phyloP scores from a whole-genome alignment of 208 protist genomes.

The Phytomonas sp. region DNA sequence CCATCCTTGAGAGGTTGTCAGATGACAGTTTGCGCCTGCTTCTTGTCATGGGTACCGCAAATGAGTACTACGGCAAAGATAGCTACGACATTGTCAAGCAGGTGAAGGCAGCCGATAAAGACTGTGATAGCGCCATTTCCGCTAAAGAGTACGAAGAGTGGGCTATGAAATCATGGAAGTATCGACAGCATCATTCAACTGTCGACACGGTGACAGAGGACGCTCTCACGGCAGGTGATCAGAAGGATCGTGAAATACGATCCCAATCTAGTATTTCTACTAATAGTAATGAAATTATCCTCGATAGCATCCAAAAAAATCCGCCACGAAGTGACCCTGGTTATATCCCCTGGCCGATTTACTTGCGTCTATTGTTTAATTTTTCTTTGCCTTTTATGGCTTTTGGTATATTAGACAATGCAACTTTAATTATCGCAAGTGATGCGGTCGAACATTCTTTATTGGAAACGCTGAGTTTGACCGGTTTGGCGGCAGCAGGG shows the following conservation, averaged over 20 bases:
- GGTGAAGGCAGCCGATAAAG: slow-evolving; percentile 61
- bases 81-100: slow-evolving; percentile 54
- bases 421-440: slow-evolving; percentile 64
- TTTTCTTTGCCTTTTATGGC: slow-evolving; percentile 72
- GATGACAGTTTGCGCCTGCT: slow-evolving; percentile 67
- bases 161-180: slow-evolving; percentile 21
- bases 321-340: slow-evolving; percentile 5
- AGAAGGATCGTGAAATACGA: background rate
- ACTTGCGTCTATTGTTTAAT: slow-evolving; percentile 29
- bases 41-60: slow-evolving; percentile 72
- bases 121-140: slow-evolving; percentile 68
- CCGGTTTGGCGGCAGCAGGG: slow-evolving; percentile 68
- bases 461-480: slow-evolving; percentile 44
- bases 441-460: slow-evolving; percentile 71
- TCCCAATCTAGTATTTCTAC: background rate
- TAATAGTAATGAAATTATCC: background rate
- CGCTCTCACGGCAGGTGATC: background rate
- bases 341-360: slow-evolving; percentile 48
- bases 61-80: slow-evolving; percentile 71
- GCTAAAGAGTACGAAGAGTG: slow-evolving; percentile 66
- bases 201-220: slow-evolving; percentile 13
- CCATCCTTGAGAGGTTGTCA: slow-evolving; percentile 44
- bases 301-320: background rate
- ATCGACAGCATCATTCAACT: slow-evolving; percentile 18
- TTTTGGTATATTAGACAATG: slow-evolving; percentile 83